Evolutionary conservation across 441 rosid species (phyloP).

Genomic region (Populus hybrid): DNA sequence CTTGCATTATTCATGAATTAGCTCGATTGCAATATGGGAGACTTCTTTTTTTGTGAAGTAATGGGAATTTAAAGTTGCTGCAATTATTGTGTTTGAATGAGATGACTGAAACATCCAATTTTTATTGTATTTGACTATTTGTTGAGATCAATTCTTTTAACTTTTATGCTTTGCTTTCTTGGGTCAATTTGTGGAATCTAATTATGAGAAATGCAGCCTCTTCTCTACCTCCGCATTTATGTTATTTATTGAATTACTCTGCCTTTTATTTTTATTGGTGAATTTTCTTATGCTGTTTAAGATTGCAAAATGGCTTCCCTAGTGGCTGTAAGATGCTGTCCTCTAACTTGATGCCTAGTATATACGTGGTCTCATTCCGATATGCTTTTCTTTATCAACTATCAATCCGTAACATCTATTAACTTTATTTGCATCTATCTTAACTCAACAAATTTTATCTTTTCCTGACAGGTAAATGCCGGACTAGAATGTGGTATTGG

Average conservation of each 20-base stretch:
- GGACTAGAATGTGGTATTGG: conserved; percentile 91
- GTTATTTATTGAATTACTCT: background rate
- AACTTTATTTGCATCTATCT: no score
- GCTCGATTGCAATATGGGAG: background rate
- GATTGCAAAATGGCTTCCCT: background rate
- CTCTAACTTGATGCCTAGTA: background rate
- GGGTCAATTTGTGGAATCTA: background rate
- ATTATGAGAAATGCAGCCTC: background rate
- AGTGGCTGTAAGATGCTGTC: background rate
- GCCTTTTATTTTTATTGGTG: background rate
- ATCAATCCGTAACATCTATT: background rate
- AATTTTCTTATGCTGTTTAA: background rate
- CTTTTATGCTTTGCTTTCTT: background rate
- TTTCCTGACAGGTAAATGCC: conserved; percentile 54
- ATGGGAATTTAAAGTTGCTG: background rate
- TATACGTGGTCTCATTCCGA: background rate
- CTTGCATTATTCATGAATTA: no score
- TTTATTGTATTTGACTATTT: background rate
- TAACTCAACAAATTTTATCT: background rate
- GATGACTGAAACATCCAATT: background rate
- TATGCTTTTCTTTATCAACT: no score
- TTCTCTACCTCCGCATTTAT: background rate
- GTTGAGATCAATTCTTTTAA: background rate
- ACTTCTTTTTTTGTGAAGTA: no score
- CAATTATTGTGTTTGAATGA: background rate